Evolutionary conservation across 441 rosid species (phyloP), one percentile per base, ranked within the genome.

Genomic region (Aquilaria agallochum): DNA sequence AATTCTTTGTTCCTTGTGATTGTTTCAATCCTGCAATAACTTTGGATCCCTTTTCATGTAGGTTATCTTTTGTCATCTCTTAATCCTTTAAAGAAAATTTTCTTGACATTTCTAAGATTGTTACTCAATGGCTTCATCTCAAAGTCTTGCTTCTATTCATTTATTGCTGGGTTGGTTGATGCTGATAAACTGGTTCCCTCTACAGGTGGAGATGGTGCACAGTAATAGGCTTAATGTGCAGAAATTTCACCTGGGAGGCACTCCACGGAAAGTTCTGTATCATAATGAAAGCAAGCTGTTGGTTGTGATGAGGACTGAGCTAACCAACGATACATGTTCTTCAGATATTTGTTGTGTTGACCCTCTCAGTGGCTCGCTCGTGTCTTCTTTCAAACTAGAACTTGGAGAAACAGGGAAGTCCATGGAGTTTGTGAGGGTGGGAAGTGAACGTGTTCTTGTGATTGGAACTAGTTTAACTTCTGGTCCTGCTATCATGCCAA

Each of bases 181-280:
- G 27, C 62, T 64, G 60, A 67, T 75, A 45, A 53, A 50, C 45
- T 73, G 11, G 20, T 5, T 50, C 60, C 49, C 68, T 71, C 71
- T 78, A 63, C 73, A 95, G 99, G 98, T 92, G 77, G 99, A 95
- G 75, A 95, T 95, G 98, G 95, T 86, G 76, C 92, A 84, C 64
- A 78, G 85, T 76, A 89, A 83, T 73, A 85, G 98, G 74, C 91
- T 92, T 53, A 95, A 88, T 72, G 95, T 84, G 56, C 99, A 86
- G 81, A 95, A 92, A 79, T 86, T 92, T 86, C 86, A 85, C 71
- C 83, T 95, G 78, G 99, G 86, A 72, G 98, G 99, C 69, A 95
- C 98, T 59, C 97, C 88, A 4, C 83, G 96, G 68, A 92, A 88
- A 89, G 89, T 92, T 73, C 72, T 92, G 48, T 95, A 89, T 80